Percentiles rank a stretch among this genome's conserved stretches.
Evolutionary conservation across 1,284 basidiomycete species (phyloP).

Genomic region (Veloporphyrellus conicus): DNA sequence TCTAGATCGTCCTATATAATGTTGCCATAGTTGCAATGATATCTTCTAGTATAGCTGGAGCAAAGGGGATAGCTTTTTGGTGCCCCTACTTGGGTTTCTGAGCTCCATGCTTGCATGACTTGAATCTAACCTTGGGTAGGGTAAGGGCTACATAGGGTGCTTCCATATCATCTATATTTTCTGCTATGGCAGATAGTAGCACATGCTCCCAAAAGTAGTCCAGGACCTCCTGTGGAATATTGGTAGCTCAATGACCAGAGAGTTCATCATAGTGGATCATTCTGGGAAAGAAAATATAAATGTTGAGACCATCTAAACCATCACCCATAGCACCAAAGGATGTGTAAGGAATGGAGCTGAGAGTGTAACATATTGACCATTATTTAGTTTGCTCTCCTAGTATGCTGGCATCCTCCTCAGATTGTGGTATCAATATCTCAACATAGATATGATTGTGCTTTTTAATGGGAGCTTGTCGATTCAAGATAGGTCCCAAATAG

Average conservation of each 20-base stretch:
- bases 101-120: neutral
- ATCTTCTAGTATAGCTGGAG: neutral
- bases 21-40: no score
- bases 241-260: neutral
- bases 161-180: neutral
- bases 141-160: slow-evolving; percentile 3
- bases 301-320: neutral
- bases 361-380: neutral
- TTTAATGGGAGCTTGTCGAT: neutral
- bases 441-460: slow-evolving; percentile 1
- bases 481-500: neutral
- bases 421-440: neutral
- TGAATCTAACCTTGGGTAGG: slow-evolving; percentile 2
- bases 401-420: neutral
- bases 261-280: slow-evolving; percentile 15
- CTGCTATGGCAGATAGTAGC: slow-evolving; percentile 8
- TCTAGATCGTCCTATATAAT: neutral
- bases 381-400: neutral
- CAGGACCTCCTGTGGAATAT: slow-evolving; percentile 7
- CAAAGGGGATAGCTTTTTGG: slow-evolving; percentile 1
- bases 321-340: neutral
- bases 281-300: slow-evolving; percentile 12
- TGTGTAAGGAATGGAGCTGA: neutral
- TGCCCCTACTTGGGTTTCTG: neutral
- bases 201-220: slow-evolving; percentile 9